Evolutionary conservation across 2,329 filamentous ascomycete species (phyloP), one percentile per base, ranked within the genome.

Genomic region (Pseudodiploospora longispora): DNA sequence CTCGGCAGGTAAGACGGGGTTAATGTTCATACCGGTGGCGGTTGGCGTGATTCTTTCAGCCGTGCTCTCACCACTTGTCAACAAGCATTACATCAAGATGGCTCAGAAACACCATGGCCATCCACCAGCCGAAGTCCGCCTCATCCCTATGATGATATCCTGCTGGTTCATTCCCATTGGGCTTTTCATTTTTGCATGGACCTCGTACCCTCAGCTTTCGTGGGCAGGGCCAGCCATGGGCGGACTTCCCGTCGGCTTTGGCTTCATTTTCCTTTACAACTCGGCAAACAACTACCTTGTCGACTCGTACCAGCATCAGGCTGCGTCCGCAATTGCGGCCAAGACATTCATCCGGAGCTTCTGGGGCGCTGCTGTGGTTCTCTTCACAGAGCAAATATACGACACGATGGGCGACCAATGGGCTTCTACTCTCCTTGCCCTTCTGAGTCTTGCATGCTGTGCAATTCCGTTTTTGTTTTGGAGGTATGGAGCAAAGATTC

Each of bases 1-100:
- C 64, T 79, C 74, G 4, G 75, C 86, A 29, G 76, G 84, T 32
- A 82, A 70, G 29, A 89, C 87, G 0, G 88, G 87, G 38, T 72
- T 94, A 6, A 91, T 93, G 83, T 94, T 94, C 63, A 89, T 93
- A 50, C 87, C 87, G 2, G 62, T 93, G 38, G 86, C 87, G 6
- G 67, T 93, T 12, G 87, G 87, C 41, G 86, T 93, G 10, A 12
- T 91, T 2, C 48, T 67, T 36, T 85, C 83, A 1, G 84, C 87
- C 10, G 56, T 66, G 9, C 86, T 79, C 62, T 70, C 85, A 1
- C 84, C 88, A 0, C 52, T 83, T 0, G 80, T 95, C 57, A 94
- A 95, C 74, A 83, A 77, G 48, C 83, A 94, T 67, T 95, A 95
- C 67, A 64, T 91, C 46, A 75, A 63, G 33, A 62, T 86, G 31